Evolutionary conservation across 768 basidiomycete species (phyloP), one percentile per base, ranked within the genome.

Genomic region (Mycena galopus): DNA sequence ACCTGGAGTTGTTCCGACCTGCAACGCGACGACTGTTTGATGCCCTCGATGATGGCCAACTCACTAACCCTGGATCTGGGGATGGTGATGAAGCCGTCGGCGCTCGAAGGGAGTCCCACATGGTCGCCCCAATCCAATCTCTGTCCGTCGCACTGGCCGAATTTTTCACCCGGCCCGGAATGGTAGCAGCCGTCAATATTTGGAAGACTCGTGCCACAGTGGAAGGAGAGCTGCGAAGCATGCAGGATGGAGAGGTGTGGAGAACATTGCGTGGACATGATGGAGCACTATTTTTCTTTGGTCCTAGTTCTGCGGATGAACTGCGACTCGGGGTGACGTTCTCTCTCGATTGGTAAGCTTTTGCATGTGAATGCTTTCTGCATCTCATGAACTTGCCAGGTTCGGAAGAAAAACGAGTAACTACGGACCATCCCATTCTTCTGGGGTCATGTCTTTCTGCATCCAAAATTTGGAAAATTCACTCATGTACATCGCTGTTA

Each of bases 401-500:
- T 75, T 74, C 55, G 60, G 59, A n/a, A 23, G 67, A 1, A 75
- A 73, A 21, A 75, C 65, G 2, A 77, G 75, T 42, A 44, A 25
- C 29, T 77, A 72, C 57, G 72, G 75, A 2, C 77, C 78, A 1
- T 75, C 72, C 30, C 77, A 77, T 37, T 76, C 77, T 17, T 77
- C 77, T 6, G 76, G 78, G 17, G 77, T 75, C 7, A 37, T 77
- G 50, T 77, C 77, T 12, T 72, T 75, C 27, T 58, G 69, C 56
- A 35, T 78, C 29, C 72, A 74, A 12, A 79, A 79, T 67, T 47
- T 79, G 4, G 23, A 39, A n/a, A 47, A 35, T 6, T 42, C 66
- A 4, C 53, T 77, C 9, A 51, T 75, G 77, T 77, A 55, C 12
- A n/a, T 21, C 33, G 21, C 27, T 30, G 21, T 16, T 17, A 21